Evolutionary conservation across 2,329 filamentous ascomycete species (phyloP), one percentile per base, ranked within the genome.

Genomic region (Ophiognomonia clavigignenti-juglandacearum): DNA sequence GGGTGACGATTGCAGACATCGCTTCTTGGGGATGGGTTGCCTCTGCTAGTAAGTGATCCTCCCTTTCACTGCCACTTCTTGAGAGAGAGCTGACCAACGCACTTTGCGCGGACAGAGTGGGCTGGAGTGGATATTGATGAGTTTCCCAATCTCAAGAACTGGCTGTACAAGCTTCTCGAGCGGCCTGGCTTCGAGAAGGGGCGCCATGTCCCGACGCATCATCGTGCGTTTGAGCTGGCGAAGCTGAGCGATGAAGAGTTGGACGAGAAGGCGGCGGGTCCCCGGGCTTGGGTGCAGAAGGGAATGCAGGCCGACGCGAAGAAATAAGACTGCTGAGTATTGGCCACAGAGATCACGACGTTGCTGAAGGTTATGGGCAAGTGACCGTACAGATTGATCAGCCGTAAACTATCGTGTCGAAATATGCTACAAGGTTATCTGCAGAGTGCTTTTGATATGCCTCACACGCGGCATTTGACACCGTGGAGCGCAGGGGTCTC

Each of bases 21-120:
- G 74, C 87, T 35, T 80, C 80, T 63, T 90, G 85, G 78, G 87
- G 87, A 22, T 95, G 89, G 88, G 75, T 92, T 4, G 73, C 81
- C 4, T 44, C 63, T 13, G 64, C 70, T 29, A 64, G 75, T 79
- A 62, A 52, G 70, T 66, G 4, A n/a, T n/a, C n/a, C 16, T 10
- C n/a, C 20, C 4, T 20, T 23, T 6, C 11, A 11, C n/a, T n/a
- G 6, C 19, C 16, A 4, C 20, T 3, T 38, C 20, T 9, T 20
- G 23, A 6, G 7, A 10, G 9, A 7, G 8, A 2, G 32, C 48
- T 51, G 27, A 48, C 23, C 20, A 3, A 23, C 36, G 8, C 22
- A 22, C 13, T 14, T 10, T 20, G 18, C 13, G 20, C n/a, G 4
- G 29, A 75, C 75, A 40, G 78, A 72, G 20, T 85, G 78, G 78